These are phyloP conservation scores for Fomitopsis pulvina DNA, from an alignment of 768 basidiomycete genomes.

Conservation along the genomic window DNA sequence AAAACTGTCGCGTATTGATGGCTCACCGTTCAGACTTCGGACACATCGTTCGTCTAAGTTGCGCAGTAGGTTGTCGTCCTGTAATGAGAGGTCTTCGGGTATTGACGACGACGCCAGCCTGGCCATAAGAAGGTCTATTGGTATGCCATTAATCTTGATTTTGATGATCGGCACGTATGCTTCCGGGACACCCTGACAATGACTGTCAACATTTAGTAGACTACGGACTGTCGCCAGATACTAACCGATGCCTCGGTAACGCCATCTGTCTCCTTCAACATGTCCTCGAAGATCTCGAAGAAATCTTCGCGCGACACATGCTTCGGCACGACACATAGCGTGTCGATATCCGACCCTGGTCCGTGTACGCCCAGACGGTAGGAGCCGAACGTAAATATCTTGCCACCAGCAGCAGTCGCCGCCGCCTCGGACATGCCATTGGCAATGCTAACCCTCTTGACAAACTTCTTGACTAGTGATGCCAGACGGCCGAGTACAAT, in stretches of 20 bases:
- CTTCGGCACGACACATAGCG: conserved; percentile 95
- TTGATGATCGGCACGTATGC: conserved; percentile 96
- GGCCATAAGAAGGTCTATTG: conserved; percentile 92
- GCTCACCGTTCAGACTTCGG: conserved; percentile 83
- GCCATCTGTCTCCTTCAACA: conserved; percentile 80
- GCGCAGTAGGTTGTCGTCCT: conserved; percentile 86
- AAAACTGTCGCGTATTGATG: background rate
- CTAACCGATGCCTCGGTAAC: conserved; percentile 86
- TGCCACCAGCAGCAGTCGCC: conserved; percentile 87
- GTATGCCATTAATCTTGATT: conserved; percentile 84
- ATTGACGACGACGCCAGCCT: conserved; percentile 80
- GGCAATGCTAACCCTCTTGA: conserved; percentile 70
- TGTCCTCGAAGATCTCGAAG: conserved; percentile 83
- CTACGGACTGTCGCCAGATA: conserved; percentile 7
- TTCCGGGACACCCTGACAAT: conserved; percentile 81
- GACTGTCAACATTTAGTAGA: background rate
- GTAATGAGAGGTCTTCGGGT: conserved; percentile 85
- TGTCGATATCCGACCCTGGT: conserved; percentile 95
- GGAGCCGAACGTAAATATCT: conserved; percentile 98
- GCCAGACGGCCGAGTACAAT: conserved; percentile 87
- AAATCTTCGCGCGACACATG: conserved; percentile 96
- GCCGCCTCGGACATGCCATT: conserved; percentile 84
- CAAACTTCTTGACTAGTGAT: conserved; percentile 88
- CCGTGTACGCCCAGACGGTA: conserved; percentile 97
- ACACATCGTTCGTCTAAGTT: conserved; percentile 94